phyloP scores from a whole-genome alignment of 78 protist genomes.

The Dictyostelium intermedium region DNA sequence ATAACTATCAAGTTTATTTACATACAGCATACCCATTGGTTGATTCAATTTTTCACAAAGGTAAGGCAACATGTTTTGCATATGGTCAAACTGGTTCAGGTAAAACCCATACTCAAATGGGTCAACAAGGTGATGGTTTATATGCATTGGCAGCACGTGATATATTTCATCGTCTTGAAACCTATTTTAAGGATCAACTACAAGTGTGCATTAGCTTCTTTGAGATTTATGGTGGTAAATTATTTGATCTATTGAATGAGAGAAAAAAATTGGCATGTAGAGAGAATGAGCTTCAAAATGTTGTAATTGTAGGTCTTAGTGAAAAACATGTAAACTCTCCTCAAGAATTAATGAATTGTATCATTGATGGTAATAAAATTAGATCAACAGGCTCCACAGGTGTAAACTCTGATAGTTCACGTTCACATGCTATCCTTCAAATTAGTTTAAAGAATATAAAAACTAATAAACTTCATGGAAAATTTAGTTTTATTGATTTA shows the following conservation, averaged over 20 bases:
- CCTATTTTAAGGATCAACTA: conserved; percentile 31
- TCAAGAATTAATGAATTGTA: conserved; percentile 81
- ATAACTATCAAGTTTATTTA: conserved; percentile 85
- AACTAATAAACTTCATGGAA: conserved; percentile 62
- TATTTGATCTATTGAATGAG: conserved; percentile 92
- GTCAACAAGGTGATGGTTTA: conserved; percentile 59
- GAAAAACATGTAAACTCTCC: conserved; percentile 68
- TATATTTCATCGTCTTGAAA: conserved; percentile 80
- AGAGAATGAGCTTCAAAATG: conserved; percentile 90
- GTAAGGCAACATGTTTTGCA: conserved; percentile 96
- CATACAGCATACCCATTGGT: conserved; percentile 91
- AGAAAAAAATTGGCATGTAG: conserved; percentile 84
- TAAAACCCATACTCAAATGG: conserved; percentile 92
- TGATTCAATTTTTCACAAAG: conserved; percentile 86
- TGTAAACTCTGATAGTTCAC: conserved; percentile 93
- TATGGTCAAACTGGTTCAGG: conserved; percentile 97
- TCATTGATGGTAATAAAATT: conserved; percentile 78
- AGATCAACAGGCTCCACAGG: conserved; percentile 93
- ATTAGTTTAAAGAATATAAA: conserved; percentile 72
- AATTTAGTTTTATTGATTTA: conserved; percentile 94
- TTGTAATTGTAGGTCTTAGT: conserved; percentile 90
- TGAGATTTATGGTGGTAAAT: conserved; percentile 95
- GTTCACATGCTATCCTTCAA: conserved; percentile 96
- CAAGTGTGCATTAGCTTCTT: conserved; percentile 84
- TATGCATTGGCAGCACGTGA: conserved; percentile 92